Conservation (phyloP, 1,284 basidiomycete species). For the Bondarzewia mesenterica region DNA sequence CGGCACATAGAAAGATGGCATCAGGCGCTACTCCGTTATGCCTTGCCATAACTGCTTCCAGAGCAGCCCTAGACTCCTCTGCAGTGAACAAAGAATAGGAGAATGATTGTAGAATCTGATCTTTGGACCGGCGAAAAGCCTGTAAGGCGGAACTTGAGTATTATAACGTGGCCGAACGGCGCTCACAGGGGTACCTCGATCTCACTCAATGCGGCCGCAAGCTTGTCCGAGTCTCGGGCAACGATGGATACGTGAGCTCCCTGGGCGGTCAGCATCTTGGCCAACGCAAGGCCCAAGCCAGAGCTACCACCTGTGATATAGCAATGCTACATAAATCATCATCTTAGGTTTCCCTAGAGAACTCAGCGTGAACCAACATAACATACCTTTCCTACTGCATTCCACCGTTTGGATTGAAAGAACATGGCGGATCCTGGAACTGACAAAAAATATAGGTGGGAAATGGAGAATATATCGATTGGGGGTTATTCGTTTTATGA, state of each 20-base stretch:
- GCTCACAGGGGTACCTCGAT: constrained; percentile 49
- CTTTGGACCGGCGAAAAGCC: neutral
- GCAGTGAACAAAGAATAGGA: constrained; percentile 1
- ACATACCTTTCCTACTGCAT: too few relatives aligned
- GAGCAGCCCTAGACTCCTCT: neutral
- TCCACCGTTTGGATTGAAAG: too few relatives aligned
- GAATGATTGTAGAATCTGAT: constrained; percentile 3
- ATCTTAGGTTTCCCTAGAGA: neutral
- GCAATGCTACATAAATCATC: constrained; percentile 43
- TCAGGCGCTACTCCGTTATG: constrained; percentile 4
- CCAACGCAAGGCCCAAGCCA: constrained; percentile 72
- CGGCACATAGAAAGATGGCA: constrained; percentile 4
- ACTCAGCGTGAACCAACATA: too few relatives aligned
- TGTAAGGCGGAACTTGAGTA: neutral
- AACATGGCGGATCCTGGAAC: too few relatives aligned
- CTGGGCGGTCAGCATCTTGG: constrained; percentile 53
- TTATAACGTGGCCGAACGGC: neutral
- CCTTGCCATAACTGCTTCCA: neutral
- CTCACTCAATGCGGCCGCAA: constrained; percentile 48
- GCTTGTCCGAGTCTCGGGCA: constrained; percentile 57
- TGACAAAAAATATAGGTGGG: too few relatives aligned
- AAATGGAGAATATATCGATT: too few relatives aligned
- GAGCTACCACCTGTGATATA: constrained; percentile 79
- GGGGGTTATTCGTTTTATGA: too few relatives aligned
- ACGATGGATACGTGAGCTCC: constrained; percentile 82